phyloP scores from a whole-genome alignment of 2,329 filamentous ascomycete genomes.

The Diaporthe sp. region DNA sequence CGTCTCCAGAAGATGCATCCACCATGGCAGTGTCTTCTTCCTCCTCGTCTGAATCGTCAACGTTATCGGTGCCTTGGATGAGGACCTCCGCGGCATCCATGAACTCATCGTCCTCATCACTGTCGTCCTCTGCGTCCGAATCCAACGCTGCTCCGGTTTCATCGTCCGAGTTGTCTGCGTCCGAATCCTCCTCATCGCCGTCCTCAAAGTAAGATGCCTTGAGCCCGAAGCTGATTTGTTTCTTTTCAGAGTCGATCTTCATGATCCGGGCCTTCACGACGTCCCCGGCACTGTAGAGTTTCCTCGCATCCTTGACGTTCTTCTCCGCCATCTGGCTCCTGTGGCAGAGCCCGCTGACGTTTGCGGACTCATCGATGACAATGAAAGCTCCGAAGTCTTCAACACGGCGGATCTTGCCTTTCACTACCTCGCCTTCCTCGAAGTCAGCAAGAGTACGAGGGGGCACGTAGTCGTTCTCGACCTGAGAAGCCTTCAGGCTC shows the following conservation, averaged over 20 bases:
- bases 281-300: slow-evolving; percentile 91
- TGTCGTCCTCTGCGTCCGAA: slow-evolving; percentile 56
- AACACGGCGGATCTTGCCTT: slow-evolving; percentile 91
- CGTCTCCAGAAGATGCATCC: slow-evolving; percentile 51
- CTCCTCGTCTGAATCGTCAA: slow-evolving; percentile 47
- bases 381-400: slow-evolving; percentile 97
- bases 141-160: slow-evolving; percentile 59
- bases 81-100: slow-evolving; percentile 56
- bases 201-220: slow-evolving; percentile 92
- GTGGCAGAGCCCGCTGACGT: slow-evolving; percentile 94
- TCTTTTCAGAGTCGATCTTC: slow-evolving; percentile 79
- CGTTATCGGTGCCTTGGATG: slow-evolving; percentile 58
- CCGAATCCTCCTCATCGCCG: slow-evolving; percentile 65
- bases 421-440: slow-evolving; percentile 83
- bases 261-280: slow-evolving; percentile 92
- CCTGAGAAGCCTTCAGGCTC: slow-evolving; percentile 86
- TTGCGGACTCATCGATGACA: slow-evolving; percentile 85
- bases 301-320: slow-evolving; percentile 84
- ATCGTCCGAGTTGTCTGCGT: slow-evolving; percentile 56
- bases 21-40: slow-evolving; percentile 60
- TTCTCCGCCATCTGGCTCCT: slow-evolving; percentile 91
- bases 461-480: slow-evolving; percentile 83
- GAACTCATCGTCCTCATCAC: slow-evolving; percentile 65
- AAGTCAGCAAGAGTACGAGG: slow-evolving; percentile 82
- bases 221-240: slow-evolving; percentile 87